Evolutionary conservation across 1,139 yeast species (phyloP).

Genomic region (Taiozyma sp.): DNA sequence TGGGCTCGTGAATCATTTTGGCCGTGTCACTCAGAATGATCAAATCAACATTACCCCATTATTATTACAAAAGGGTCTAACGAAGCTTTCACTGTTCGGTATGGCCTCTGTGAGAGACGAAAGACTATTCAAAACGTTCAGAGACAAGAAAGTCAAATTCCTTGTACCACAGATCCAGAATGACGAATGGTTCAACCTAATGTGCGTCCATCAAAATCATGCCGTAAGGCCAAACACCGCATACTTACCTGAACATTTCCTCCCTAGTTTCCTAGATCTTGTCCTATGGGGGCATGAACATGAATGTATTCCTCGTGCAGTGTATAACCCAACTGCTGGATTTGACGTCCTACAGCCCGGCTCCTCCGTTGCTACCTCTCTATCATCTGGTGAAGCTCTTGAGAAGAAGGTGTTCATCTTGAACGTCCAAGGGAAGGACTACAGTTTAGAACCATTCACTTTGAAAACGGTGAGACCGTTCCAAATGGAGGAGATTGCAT

Average conservation of each 20-base stretch:
- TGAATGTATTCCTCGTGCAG: slow-evolving; percentile 79
- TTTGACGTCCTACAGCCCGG: slow-evolving; percentile 91
- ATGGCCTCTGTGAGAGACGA: slow-evolving; percentile 88
- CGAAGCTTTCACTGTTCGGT: slow-evolving; percentile 86
- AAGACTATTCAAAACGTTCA: slow-evolving; percentile 73
- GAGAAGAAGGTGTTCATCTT: slow-evolving; percentile 72
- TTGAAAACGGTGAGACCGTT: slow-evolving; percentile 82
- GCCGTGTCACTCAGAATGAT: slow-evolving; percentile 75
- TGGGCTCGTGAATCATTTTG: slow-evolving; percentile 88
- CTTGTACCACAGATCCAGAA: slow-evolving; percentile 59
- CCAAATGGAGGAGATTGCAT: slow-evolving; percentile 58
- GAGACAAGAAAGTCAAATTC: slow-evolving; percentile 77
- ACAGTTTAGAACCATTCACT: slow-evolving; percentile 59
- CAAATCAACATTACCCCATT: slow-evolving; percentile 74
- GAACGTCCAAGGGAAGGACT: slow-evolving; percentile 55
- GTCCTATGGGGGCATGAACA: slow-evolving; percentile 99
- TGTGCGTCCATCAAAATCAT: slow-evolving; percentile 93
- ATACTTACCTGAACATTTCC: slow-evolving; percentile 75
- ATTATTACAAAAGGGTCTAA: slow-evolving; percentile 73
- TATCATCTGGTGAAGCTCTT: slow-evolving; percentile 80
- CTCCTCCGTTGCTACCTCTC: slow-evolving; percentile 88
- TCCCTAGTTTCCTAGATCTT: slow-evolving; percentile 79
- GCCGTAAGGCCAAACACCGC: slow-evolving; percentile 77
- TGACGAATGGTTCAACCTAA: slow-evolving; percentile 75
- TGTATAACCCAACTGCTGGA: slow-evolving; percentile 58